phyloP scores from a whole-genome alignment of 2,329 filamentous ascomycete species.

The Coniochaeta prunicola region DNA sequence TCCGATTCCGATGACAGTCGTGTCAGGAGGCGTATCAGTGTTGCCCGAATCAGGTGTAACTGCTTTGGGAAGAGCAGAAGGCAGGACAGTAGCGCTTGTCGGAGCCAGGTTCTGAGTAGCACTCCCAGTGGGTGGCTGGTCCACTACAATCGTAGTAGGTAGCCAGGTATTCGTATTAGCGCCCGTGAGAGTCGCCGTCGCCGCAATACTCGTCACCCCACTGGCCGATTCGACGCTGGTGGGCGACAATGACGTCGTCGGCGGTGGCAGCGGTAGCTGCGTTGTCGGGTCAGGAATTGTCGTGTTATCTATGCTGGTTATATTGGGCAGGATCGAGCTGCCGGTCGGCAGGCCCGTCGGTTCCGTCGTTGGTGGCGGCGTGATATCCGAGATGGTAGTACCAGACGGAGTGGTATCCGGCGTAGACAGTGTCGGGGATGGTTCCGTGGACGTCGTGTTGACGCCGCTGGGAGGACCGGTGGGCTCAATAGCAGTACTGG shows the following conservation, averaged over 20 bases:
- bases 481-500: not conserved
- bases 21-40: constrained; percentile 49
- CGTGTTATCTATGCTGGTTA: constrained; percentile 16
- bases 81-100: constrained; percentile 45
- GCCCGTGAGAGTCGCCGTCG: not conserved
- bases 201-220: not conserved
- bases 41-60: constrained; percentile 63
- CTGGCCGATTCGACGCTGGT: not conserved
- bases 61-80: constrained; percentile 62
- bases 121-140: constrained; percentile 33
- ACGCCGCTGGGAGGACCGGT: not conserved
- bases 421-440: not conserved
- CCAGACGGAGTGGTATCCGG: not conserved
- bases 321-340: constrained; percentile 4
- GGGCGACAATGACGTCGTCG: not conserved
- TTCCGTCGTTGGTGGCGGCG: not conserved
- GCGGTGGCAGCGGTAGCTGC: not conserved
- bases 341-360: not conserved
- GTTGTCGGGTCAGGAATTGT: constrained; percentile 9
- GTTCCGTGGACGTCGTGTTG: constrained; percentile 7
- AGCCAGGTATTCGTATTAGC: constrained; percentile 32
- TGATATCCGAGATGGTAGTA: not conserved
- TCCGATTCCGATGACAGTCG: constrained; percentile 72
- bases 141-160: constrained; percentile 55
- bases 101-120: constrained; percentile 28